Evolutionary conservation across 306 rosid species (phyloP).

Genomic region (Ammopiptanthus mongolicus): DNA sequence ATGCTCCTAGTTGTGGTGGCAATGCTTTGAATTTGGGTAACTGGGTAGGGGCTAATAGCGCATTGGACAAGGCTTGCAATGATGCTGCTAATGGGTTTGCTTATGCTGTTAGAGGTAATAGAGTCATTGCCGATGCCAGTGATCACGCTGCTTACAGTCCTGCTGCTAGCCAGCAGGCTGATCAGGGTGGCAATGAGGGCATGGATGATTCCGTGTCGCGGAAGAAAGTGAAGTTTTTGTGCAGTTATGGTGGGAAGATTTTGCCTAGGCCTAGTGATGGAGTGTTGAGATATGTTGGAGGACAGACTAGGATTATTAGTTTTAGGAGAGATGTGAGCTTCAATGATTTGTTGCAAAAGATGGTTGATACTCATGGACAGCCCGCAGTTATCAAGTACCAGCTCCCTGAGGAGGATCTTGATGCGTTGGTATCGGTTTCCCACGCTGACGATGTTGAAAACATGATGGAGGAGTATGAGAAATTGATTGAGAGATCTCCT

Average conservation of each 20-base stretch:
- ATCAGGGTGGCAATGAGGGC: slow-evolving; percentile 54
- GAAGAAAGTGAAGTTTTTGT: slow-evolving; percentile 70
- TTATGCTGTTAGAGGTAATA: slow-evolving; percentile 25
- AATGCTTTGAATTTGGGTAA: slow-evolving; percentile 42
- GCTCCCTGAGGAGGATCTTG: slow-evolving; percentile 91
- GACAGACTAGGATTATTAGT: slow-evolving; percentile 83
- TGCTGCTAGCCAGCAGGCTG: slow-evolving; percentile 23
- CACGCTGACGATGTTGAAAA: slow-evolving; percentile 85
- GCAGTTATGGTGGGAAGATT: slow-evolving; percentile 89
- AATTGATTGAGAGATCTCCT: slow-evolving; percentile 58
- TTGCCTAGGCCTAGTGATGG: slow-evolving; percentile 88
- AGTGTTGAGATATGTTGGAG: slow-evolving; percentile 88
- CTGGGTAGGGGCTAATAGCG: slow-evolving; percentile 25
- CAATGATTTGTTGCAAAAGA: slow-evolving; percentile 61
- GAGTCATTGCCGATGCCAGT: slow-evolving; percentile 29
- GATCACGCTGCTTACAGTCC: slow-evolving; percentile 33
- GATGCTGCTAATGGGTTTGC: slow-evolving; percentile 34
- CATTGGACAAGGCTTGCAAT: slow-evolving; percentile 38
- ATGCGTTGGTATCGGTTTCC: slow-evolving; percentile 77
- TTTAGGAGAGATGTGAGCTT: slow-evolving; percentile 62
- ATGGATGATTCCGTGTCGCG: slow-evolving; percentile 47
- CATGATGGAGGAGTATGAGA: slow-evolving; percentile 91
- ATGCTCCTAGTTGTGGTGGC: slow-evolving; percentile 33
- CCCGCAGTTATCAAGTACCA: slow-evolving; percentile 79
- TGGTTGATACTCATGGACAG: slow-evolving; percentile 67